phyloP scores from a whole-genome alignment of 768 basidiomycete genomes.

The Lyophyllum semitale region DNA sequence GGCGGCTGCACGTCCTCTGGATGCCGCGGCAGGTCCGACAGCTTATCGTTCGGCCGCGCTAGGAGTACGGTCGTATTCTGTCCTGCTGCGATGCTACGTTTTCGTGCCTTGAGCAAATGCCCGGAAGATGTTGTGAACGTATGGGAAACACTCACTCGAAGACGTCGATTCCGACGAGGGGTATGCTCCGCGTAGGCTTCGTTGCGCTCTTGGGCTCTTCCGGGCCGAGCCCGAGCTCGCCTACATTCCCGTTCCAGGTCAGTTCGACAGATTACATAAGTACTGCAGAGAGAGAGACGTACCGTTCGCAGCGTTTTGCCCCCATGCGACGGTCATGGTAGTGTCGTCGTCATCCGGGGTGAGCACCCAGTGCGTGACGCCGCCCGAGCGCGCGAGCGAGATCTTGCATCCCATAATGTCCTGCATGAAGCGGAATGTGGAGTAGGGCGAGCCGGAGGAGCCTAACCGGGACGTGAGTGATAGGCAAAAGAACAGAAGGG shows the following conservation, averaged over 20 bases:
- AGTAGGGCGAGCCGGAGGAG: slow-evolving; percentile 87
- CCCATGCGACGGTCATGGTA: slow-evolving; percentile 86
- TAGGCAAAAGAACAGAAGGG: background rate
- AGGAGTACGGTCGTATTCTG: slow-evolving; percentile 88
- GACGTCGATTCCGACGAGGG: slow-evolving; percentile 79
- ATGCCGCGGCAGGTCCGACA: slow-evolving; percentile 79
- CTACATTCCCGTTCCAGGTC: too few relatives aligned
- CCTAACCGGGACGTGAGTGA: slow-evolving; percentile 41
- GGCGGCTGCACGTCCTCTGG: slow-evolving; percentile 73
- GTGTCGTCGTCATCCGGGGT: slow-evolving; percentile 72
- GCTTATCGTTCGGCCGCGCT: slow-evolving; percentile 70
- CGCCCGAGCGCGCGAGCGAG: slow-evolving; percentile 68
- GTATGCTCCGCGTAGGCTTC: slow-evolving; percentile 71
- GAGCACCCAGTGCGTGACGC: slow-evolving; percentile 86
- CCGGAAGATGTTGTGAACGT: too few relatives aligned
- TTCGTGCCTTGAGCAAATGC: too few relatives aligned
- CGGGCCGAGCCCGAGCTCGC: slow-evolving; percentile 79
- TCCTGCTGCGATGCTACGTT: slow-evolving; percentile 78
- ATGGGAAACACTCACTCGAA: slow-evolving; percentile 61
- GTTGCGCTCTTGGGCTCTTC: slow-evolving; percentile 87
- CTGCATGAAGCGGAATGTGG: slow-evolving; percentile 82
- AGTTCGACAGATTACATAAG: background rate
- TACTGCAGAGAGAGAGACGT: slow-evolving; percentile 6
- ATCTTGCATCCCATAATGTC: slow-evolving; percentile 90
- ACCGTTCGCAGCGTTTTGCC: slow-evolving; percentile 88